Evolutionary conservation across 257 asterid species (phyloP), one percentile per base, ranked within the genome.

Genomic region (Catharanthus roseus): DNA sequence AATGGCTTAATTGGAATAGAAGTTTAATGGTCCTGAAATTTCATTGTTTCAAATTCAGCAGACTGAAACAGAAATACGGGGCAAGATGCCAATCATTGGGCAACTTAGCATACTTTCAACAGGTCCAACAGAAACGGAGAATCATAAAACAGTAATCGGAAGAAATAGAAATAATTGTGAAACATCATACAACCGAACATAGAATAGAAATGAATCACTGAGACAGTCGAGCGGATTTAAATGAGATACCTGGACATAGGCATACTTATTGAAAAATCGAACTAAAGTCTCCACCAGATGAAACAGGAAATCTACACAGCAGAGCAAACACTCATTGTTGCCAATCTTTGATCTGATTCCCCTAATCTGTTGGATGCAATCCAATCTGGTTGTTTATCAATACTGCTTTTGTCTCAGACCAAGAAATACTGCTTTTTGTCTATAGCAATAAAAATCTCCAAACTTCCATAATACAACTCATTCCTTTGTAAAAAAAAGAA

Each of bases 301-400:
- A 81, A 93, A 93, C 73, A 93, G 79, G 79, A 91, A 91, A 78
- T 93, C 99, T 36, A 91, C 99, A 69, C 95, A 89, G 85, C 97
- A 93, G 68, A 93, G 96, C 77, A 93, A 85, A 77, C 99, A 93
- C 87, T 93, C 99, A 29, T 93, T 93, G 80, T 77, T 87, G 66
- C 96, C 97, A 79, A 93, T 93, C 88, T 88, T 93, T 70, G 99
- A 89, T 86, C 99, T 84, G 85, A 93, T 72, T 79, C 99, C 99
- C 82, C 99, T 86, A 47, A 93, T 91, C 99, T 93, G 92, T 78
- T 74, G 72, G 65, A 39, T 67, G 33, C 57, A 79, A 1, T 67
- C 57, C 65, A 72, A 70, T 55, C 45, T 57, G 62, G 23, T 68
- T 29, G 36, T 76, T 69, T 72, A 49, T 63, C 57, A 77, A 44